phyloP scores from a whole-genome alignment of 176 grass and related monocot species.

The Phoenix dactylifera region DNA sequence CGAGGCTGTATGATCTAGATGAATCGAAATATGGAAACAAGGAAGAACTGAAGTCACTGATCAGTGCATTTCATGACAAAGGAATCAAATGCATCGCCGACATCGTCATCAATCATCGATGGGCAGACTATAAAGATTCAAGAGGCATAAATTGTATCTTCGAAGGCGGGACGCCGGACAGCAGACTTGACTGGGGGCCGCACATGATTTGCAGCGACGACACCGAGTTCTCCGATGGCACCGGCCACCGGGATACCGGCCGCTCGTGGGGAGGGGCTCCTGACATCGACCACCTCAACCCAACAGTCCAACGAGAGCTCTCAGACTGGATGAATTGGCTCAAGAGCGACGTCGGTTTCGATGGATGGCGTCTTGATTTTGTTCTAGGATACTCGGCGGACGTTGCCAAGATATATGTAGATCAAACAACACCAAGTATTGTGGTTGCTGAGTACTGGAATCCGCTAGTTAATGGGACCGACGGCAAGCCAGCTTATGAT shows the following conservation, averaged over 20 bases:
- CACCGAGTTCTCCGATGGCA: constrained; percentile 43
- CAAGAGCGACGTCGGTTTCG: constrained; percentile 72
- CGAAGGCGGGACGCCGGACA: constrained; percentile 57
- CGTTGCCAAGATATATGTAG: constrained; percentile 62
- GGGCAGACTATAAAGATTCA: constrained; percentile 41
- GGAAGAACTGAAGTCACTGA: constrained; percentile 55
- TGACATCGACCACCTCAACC: constrained; percentile 78
- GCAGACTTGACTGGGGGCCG: constrained; percentile 66
- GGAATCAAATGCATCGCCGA: constrained; percentile 67
- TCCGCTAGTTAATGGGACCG: constrained; percentile 19
- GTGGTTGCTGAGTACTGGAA: constrained; percentile 75
- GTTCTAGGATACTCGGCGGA: constrained; percentile 55
- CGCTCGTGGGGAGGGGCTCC: constrained; percentile 41
- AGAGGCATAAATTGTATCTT: constrained; percentile 67
- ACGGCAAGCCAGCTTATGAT: constrained; percentile 29
- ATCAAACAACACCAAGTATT: constrained; percentile 40
- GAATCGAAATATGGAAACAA: constrained; percentile 62
- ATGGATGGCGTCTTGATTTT: constrained; percentile 73
- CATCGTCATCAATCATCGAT: constrained; percentile 89
- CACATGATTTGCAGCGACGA: constrained; percentile 79
- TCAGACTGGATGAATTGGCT: constrained; percentile 75
- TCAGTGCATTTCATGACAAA: constrained; percentile 40
- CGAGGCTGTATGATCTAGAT: constrained; percentile 52
- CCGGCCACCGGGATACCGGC: constrained; percentile 62
- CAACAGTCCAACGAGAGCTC: constrained; percentile 49